phyloP scores from a whole-genome alignment of 2,329 filamentous ascomycete species.

The Penicillium sp. region DNA sequence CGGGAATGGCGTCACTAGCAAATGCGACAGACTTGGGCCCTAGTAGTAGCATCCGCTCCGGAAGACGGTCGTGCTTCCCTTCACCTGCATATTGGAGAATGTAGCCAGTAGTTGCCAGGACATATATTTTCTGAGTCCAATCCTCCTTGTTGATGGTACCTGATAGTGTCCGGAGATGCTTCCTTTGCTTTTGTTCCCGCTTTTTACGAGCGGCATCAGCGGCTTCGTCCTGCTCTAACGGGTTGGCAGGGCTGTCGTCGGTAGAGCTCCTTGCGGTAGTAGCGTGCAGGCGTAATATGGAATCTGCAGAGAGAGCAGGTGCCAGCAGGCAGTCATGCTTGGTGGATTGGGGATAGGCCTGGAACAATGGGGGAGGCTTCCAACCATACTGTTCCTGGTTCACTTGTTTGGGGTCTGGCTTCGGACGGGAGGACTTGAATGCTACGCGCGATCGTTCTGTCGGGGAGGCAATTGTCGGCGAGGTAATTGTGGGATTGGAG shows the following conservation, averaged over 20 bases:
- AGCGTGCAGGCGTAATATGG: slow-evolving; percentile 58
- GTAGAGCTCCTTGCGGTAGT: slow-evolving; percentile 22
- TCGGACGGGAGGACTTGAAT: slow-evolving; percentile 21
- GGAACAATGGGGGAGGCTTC: slow-evolving; percentile 75
- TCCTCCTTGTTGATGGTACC: slow-evolving; percentile 38
- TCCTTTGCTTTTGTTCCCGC: slow-evolving; percentile 34
- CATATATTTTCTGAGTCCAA: slow-evolving; percentile 45
- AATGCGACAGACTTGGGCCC: slow-evolving; percentile 47
- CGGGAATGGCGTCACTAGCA: slow-evolving; percentile 49
- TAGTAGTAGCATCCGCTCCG: slow-evolving; percentile 47
- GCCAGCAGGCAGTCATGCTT: slow-evolving; percentile 70
- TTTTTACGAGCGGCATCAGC: slow-evolving; percentile 26
- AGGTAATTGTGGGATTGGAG: slow-evolving; percentile 25
- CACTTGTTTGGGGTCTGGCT: slow-evolving; percentile 22
- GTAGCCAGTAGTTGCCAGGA: slow-evolving; percentile 44
- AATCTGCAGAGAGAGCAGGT: slow-evolving; percentile 65
- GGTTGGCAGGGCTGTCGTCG: slow-evolving; percentile 14
- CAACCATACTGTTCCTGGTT: slow-evolving; percentile 43
- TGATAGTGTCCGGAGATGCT: slow-evolving; percentile 35
- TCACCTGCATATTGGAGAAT: slow-evolving; percentile 46
- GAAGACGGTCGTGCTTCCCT: slow-evolving; percentile 44
- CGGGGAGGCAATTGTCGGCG: slow-evolving; percentile 25
- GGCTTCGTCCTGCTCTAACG: slow-evolving; percentile 16
- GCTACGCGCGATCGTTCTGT: slow-evolving; percentile 16
- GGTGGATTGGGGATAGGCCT: slow-evolving; percentile 80